A percentile compares a stretch with the other conserved stretches of the same genome.
These are phyloP conservation scores for Botrytis cinerea DNA, from an alignment of 2,329 filamentous ascomycete species.

Conservation along the genomic window DNA sequence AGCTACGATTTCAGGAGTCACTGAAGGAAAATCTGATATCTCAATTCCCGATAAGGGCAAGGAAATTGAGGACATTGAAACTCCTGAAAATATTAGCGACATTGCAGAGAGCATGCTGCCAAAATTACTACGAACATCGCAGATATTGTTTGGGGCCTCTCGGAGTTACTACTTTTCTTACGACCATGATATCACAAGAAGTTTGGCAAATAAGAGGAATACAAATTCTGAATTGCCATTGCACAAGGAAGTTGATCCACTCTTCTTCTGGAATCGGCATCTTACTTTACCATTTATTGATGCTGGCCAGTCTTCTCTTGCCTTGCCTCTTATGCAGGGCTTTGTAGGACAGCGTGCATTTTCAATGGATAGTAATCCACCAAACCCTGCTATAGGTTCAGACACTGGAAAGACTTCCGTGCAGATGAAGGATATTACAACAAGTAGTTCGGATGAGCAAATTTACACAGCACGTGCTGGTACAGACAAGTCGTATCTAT, in stretches of 20 bases:
- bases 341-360: constrained; percentile 89
- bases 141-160: constrained; percentile 79
- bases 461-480: constrained; percentile 25
- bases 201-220: constrained; percentile 48
- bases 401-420: constrained; percentile 49
- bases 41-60: background rate
- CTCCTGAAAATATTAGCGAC: constrained; percentile 23
- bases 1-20: background rate
- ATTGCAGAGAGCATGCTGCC: constrained; percentile 60
- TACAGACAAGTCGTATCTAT: constrained; percentile 47
- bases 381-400: constrained; percentile 48
- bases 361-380: constrained; percentile 63
- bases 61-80: background rate
- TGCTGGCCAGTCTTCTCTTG: constrained; percentile 67
- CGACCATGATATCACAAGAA: constrained; percentile 85
- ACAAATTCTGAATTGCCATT: constrained; percentile 59
- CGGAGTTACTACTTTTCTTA: constrained; percentile 95
- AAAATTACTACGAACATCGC: constrained; percentile 80
- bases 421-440: constrained; percentile 45
- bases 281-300: constrained; percentile 74
- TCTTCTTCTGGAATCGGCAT: constrained; percentile 90
- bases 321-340: constrained; percentile 86
- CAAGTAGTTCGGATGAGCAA: constrained; percentile 30
- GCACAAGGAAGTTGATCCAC: constrained; percentile 69
- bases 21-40: background rate